Evolutionary conservation across 1,284 basidiomycete genomes (phyloP), one percentile per base, ranked within the genome.

Genomic region (Cystobasidium sp.): DNA sequence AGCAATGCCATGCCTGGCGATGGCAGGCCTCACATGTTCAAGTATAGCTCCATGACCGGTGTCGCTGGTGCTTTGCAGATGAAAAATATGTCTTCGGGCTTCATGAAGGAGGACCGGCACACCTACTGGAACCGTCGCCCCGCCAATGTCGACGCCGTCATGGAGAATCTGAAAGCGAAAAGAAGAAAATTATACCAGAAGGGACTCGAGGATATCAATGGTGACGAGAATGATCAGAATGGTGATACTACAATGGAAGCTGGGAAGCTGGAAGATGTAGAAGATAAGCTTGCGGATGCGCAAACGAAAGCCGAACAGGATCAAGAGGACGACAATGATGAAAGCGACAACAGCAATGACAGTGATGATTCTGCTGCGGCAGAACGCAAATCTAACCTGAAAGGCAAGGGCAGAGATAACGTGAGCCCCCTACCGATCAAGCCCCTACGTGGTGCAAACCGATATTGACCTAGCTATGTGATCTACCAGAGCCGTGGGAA

Each of bases 81-180:
- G 53, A 74, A 74, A 56, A 74, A 74, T 46, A 69, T 74, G 65
- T 55, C 61, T 3, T 55, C 61, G 22, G 58, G 14, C 37, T 74
- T 74, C 44, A 53, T 68, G 47, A 74, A 74, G 66, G 67, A 68
- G 41, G 72, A 68, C 56, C 39, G 51, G 44, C 39, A 74, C 16
- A 53, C 18, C 37, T 74, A 69, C 65, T 74, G 72, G 72, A 68
- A 64, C 43, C 51, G 72, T 6, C 53, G 72, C 39, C 31, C 62
- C 9, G 37, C 37, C 37, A 59, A 73, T 59, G 52, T 61, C 18
- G 49, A 39, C 53, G 49, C 20, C n/a, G 62, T 65, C 63, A 64
- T 73, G 49, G 31, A 65, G 37, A 51, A 66, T 20, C 37, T 65
- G n/a, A 43, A 55, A 53, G 62, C 62, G n/a, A 73, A 73, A 63